These are phyloP conservation scores for Extremus antarcticus DNA, from an alignment of 495 filamentous ascomycete genomes.

Conservation along the genomic window DNA sequence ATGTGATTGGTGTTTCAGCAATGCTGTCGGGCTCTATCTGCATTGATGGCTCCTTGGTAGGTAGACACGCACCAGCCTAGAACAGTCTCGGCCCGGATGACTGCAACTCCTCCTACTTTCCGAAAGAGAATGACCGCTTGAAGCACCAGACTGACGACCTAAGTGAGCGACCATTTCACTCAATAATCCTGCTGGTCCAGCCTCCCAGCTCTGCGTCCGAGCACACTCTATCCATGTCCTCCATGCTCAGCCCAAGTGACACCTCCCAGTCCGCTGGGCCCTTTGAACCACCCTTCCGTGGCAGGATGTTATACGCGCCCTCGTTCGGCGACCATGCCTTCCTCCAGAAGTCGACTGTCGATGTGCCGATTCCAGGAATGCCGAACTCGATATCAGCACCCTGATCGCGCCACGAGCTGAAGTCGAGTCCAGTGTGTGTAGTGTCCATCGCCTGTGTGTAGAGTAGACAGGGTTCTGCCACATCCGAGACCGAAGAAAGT, in stretches of 20 bases:
- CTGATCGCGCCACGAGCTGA: conserved; percentile 3
- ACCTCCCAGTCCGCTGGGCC: conserved; percentile 3
- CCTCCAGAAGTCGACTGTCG: not conserved
- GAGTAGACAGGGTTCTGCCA: not conserved
- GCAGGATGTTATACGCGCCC: conserved; percentile 4
- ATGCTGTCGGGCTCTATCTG: too few relatives aligned
- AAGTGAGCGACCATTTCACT: not conserved
- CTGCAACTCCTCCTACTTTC: too few relatives aligned
- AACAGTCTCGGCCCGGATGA: too few relatives aligned
- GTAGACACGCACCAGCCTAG: too few relatives aligned
- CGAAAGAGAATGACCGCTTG: too few relatives aligned
- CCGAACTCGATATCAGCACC: conserved; percentile 3
- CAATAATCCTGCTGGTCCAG: not conserved
- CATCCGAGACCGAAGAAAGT: not conserved
- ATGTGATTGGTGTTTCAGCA: too few relatives aligned
- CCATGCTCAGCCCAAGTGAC: not conserved
- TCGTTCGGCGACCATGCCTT: conserved; percentile 6
- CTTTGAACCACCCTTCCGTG: conserved; percentile 1
- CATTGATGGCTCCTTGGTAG: too few relatives aligned
- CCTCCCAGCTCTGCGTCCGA: not conserved
- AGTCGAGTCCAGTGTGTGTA: not conserved
- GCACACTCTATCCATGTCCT: conserved; percentile 5
- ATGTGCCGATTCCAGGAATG: not conserved
- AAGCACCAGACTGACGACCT: too few relatives aligned
- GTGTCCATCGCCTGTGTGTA: not conserved